Evolutionary conservation across 805 yeast species (phyloP).

Genomic region (Ascoidea tarda): DNA sequence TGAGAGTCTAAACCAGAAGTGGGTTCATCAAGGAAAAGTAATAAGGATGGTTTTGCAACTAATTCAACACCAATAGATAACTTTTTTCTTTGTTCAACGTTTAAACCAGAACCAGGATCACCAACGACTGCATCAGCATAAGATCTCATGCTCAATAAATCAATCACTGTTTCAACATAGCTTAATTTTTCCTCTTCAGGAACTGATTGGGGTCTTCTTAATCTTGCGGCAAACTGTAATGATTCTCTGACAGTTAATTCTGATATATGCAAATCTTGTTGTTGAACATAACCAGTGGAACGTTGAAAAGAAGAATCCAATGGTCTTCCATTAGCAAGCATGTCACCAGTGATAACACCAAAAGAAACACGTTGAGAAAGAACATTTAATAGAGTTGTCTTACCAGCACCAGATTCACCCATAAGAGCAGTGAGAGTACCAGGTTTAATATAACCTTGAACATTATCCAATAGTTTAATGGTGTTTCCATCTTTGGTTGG

Average conservation of each 20-base stretch:
- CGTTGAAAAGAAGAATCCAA: conserved; percentile 35
- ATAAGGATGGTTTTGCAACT: conserved; percentile 36
- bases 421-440: conserved; percentile 44
- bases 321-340: conserved; percentile 38
- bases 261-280: conserved; percentile 38
- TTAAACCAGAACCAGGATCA: conserved; percentile 33
- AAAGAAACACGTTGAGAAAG: conserved; percentile 32
- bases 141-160: conserved; percentile 31
- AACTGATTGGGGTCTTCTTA: conserved; percentile 28
- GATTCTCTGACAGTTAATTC: conserved; percentile 39
- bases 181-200: conserved; percentile 29
- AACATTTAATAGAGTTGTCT: conserved; percentile 38
- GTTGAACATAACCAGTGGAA: conserved; percentile 43
- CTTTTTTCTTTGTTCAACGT: conserved; percentile 39
- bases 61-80: conserved; percentile 38
- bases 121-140: conserved; percentile 33
- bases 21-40: conserved; percentile 42
- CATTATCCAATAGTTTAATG: conserved; percentile 30
- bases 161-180: conserved; percentile 35
- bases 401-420: conserved; percentile 53
- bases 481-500: conserved; percentile 15
- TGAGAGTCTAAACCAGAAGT: conserved; percentile 47
- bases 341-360: conserved; percentile 43
- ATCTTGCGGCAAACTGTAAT: conserved; percentile 31
- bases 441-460: conserved; percentile 54